Conservation (phyloP, 2,329 filamentous ascomycete species). For the Sporothrix schenckii region DNA sequence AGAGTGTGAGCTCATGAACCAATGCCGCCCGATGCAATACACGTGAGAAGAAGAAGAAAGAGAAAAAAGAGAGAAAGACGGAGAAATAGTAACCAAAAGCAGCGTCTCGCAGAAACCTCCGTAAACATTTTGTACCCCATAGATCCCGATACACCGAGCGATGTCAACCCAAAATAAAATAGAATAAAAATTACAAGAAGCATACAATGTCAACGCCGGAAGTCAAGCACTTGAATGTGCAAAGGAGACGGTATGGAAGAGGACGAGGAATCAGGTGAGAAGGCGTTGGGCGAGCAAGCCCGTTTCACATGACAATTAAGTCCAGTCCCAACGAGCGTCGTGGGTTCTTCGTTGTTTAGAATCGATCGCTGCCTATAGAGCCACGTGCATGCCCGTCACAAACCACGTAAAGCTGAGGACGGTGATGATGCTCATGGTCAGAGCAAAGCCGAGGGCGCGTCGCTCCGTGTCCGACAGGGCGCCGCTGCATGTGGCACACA, state of each 20-base stretch:
- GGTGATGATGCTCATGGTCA: conserved; percentile 60
- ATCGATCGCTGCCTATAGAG: conserved; percentile 32
- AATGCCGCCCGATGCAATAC: conserved; percentile 23
- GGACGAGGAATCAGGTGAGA: neutral
- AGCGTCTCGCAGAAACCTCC: conserved; percentile 27
- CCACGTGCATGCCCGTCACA: conserved; percentile 52
- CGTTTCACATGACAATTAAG: conserved; percentile 17
- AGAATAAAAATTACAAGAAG: neutral
- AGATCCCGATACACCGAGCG: conserved; percentile 27
- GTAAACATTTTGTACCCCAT: conserved; percentile 28
- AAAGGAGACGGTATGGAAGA: neutral
- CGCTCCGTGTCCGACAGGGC: conserved; percentile 53
- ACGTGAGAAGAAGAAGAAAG: neutral
- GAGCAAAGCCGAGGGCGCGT: conserved; percentile 54
- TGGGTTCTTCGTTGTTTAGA: neutral
- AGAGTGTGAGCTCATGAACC: neutral
- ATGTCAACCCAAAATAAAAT: conserved; percentile 19
- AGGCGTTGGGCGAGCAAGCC: neutral
- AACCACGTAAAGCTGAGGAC: conserved; percentile 67
- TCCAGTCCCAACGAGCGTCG: neutral
- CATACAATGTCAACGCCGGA: conserved; percentile 26
- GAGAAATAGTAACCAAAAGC: conserved; percentile 5
- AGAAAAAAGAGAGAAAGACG: neutral
- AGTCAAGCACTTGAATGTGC: conserved; percentile 12
- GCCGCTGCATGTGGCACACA: conserved; percentile 61